Evolutionary conservation across 805 yeast genomes (phyloP).

Genomic region (Hanseniaspora thailandica): DNA sequence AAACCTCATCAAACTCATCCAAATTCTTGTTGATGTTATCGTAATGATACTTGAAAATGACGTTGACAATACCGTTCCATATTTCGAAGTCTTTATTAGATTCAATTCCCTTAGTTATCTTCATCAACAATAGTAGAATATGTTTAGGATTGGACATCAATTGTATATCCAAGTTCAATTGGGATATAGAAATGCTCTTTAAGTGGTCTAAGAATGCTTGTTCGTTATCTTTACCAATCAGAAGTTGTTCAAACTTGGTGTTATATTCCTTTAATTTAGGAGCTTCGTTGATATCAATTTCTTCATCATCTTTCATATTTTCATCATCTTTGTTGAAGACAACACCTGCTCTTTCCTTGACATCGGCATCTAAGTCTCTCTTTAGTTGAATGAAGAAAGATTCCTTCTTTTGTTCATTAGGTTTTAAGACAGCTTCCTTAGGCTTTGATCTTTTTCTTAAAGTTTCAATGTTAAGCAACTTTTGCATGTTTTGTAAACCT

Average conservation of each 20-base stretch:
- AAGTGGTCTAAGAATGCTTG: conserved; percentile 43
- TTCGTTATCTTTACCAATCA: conserved; percentile 29
- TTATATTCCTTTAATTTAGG: conserved; percentile 45
- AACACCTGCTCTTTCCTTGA: conserved; percentile 34
- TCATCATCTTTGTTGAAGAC: conserved; percentile 18
- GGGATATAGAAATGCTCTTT: conserved; percentile 56
- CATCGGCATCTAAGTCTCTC: conserved; percentile 59
- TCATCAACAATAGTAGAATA: conserved; percentile 51
- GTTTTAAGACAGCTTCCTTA: conserved; percentile 67
- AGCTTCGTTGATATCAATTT: conserved; percentile 39
- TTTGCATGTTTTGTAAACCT: conserved; percentile 44
- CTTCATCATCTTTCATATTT: conserved; percentile 19
- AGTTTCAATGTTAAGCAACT: conserved; percentile 67
- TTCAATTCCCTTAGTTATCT: conserved; percentile 48
- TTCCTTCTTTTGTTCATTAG: conserved; percentile 54
- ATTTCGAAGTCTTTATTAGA: conserved; percentile 59
- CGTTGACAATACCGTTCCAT: conserved; percentile 65
- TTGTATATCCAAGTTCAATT: conserved; percentile 75
- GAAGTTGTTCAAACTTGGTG: conserved; percentile 17
- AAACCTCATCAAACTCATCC: conserved; percentile 33
- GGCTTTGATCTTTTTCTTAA: conserved; percentile 85
- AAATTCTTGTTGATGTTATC: conserved; percentile 50
- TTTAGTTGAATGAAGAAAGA: conserved; percentile 68
- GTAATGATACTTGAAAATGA: conserved; percentile 68
- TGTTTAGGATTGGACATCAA: conserved; percentile 60